Percentiles rank a stretch among this genome's conserved stretches.
Evolutionary conservation across 768 basidiomycete genomes (phyloP).

Genomic region (Glaciozyma antarctica): DNA sequence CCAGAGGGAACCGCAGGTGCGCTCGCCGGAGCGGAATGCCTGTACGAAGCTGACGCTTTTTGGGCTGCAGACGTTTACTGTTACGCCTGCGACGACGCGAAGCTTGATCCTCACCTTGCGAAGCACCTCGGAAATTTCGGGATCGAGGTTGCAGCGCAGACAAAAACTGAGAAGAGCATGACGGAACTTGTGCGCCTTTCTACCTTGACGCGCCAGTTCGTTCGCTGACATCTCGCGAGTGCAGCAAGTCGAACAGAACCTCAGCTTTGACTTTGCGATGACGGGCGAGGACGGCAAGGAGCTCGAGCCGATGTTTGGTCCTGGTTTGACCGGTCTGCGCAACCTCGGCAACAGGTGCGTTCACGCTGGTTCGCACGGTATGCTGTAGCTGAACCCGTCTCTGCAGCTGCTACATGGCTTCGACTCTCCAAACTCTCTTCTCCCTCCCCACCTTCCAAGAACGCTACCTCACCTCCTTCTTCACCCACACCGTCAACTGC

Average conservation of each 20-base stretch:
- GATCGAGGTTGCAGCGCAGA: constrained; percentile 69
- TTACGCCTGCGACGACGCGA: constrained; percentile 78
- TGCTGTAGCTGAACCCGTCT: background rate
- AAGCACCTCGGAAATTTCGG: constrained; percentile 70
- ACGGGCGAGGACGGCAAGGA: constrained; percentile 77
- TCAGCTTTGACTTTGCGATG: constrained; percentile 87
- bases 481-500: constrained; percentile 56
- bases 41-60: background rate
- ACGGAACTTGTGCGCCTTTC: constrained; percentile 63
- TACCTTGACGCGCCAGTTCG: background rate
- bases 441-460: constrained; percentile 64
- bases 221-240: background rate
- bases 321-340: constrained; percentile 74
- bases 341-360: constrained; percentile 82
- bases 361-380: background rate
- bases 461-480: constrained; percentile 53
- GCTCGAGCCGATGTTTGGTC: constrained; percentile 76
- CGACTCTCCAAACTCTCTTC: constrained; percentile 77
- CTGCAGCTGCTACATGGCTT: constrained; percentile 90
- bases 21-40: constrained; percentile 29
- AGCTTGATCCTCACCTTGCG: constrained; percentile 63
- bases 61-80: constrained; percentile 75
- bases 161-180: constrained; percentile 92
- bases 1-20: constrained; percentile 82
- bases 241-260: constrained; percentile 92